Evolutionary conservation across 208 protist genomes (phyloP).

Genomic region (Sergeia podlipaevii): DNA sequence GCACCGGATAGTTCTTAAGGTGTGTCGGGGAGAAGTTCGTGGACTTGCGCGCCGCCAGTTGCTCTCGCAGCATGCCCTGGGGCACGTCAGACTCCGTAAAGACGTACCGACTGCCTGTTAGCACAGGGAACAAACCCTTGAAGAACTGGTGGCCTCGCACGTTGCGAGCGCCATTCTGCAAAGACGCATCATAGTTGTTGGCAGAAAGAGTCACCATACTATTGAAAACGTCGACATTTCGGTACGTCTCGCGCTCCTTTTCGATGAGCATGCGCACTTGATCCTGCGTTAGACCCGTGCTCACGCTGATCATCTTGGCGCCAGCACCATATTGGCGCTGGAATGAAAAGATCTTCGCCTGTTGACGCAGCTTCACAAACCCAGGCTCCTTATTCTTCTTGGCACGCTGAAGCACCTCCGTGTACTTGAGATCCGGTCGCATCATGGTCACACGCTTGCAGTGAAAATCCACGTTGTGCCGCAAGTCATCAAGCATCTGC

Average conservation of each 20-base stretch:
- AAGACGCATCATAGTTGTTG: constrained; percentile 85
- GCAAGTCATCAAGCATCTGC: constrained; percentile 90
- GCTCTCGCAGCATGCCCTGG: constrained; percentile 63
- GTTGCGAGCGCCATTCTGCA: constrained; percentile 85
- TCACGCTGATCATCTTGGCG: constrained; percentile 89
- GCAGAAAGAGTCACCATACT: constrained; percentile 86
- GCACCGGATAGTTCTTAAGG: constrained; percentile 93
- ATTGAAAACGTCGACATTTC: constrained; percentile 87
- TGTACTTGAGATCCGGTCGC: constrained; percentile 90
- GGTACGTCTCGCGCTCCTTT: constrained; percentile 89
- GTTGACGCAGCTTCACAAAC: constrained; percentile 90
- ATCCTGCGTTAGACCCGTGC: constrained; percentile 87
- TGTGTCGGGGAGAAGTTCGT: constrained; percentile 92
- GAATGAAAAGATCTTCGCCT: constrained; percentile 94
- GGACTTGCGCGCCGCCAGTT: constrained; percentile 56
- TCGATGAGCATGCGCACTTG: constrained; percentile 91
- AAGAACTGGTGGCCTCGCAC: constrained; percentile 87
- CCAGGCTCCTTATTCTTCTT: constrained; percentile 93
- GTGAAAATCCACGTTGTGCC: constrained; percentile 89
- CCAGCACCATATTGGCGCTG: constrained; percentile 93
- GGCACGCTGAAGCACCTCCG: constrained; percentile 77
- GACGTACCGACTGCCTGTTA: constrained; percentile 87
- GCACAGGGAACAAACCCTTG: constrained; percentile 91
- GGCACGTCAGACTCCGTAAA: constrained; percentile 89
- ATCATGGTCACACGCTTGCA: constrained; percentile 94